Percentiles rank a stretch among this genome's conserved stretches.
Evolutionary conservation across 129 eudicot species (phyloP).

Genomic region (Flaveria bidentis): DNA sequence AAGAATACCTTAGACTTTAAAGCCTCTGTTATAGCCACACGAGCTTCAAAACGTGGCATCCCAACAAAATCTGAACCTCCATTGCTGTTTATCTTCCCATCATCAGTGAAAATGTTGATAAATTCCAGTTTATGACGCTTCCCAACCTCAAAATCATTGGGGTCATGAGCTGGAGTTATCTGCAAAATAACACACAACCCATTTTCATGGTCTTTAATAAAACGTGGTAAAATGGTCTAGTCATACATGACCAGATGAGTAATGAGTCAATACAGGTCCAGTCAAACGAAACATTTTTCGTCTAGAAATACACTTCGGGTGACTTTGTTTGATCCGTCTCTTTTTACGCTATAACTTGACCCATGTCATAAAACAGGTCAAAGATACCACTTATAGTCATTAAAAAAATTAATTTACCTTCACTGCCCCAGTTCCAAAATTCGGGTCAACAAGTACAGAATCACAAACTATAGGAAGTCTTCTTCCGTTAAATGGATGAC

Average conservation of each 20-base stretch:
- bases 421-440: conserved; percentile 94
- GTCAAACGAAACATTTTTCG: background rate
- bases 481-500: conserved; percentile 86
- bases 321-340: background rate
- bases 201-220: background rate
- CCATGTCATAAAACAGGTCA: background rate
- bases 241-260: background rate
- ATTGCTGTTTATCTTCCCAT: conserved; percentile 85
- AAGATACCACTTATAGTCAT: background rate
- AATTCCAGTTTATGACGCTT: conserved; percentile 82
- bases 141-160: conserved; percentile 97
- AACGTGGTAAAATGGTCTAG: background rate
- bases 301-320: background rate
- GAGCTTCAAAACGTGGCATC: conserved; percentile 90
- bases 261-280: background rate
- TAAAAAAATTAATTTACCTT: conserved; percentile 50
- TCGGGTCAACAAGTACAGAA: conserved; percentile 81
- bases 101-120: conserved; percentile 90
- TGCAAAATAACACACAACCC: conserved; percentile 27
- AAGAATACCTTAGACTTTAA: conserved; percentile 62
- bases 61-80: conserved; percentile 80
- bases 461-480: conserved; percentile 87
- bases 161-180: conserved; percentile 99
- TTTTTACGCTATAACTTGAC: background rate
- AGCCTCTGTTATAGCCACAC: conserved; percentile 80